These are phyloP conservation scores for Zopfia rhizophila DNA, from an alignment of 2,329 filamentous ascomycete genomes.

Conservation along the genomic window DNA sequence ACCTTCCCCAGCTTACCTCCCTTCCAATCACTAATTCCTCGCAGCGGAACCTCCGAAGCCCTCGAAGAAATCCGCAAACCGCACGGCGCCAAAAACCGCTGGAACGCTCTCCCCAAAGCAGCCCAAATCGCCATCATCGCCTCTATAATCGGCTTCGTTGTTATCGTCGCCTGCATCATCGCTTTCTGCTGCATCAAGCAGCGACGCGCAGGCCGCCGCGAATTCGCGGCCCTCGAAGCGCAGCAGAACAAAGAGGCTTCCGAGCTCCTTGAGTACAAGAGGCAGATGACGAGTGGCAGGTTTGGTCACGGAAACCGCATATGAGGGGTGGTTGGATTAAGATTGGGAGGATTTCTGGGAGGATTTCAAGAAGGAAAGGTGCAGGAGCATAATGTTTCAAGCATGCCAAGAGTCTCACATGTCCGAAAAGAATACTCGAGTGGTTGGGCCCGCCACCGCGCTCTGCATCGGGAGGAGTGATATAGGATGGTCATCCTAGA, in stretches of 20 bases:
- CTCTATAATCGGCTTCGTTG: slow-evolving; percentile 38
- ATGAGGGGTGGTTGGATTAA: slow-evolving; percentile 4
- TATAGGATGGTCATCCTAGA: no score
- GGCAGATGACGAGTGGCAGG: slow-evolving; percentile 19
- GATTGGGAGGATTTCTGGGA: slow-evolving; percentile 12
- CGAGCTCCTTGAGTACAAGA: slow-evolving; percentile 44
- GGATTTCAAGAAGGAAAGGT: not conserved
- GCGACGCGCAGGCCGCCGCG: slow-evolving; percentile 47
- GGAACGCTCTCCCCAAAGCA: slow-evolving; percentile 41
- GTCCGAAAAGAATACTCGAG: slow-evolving; percentile 14
- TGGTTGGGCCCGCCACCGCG: no score
- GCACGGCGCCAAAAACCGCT: slow-evolving; percentile 48
- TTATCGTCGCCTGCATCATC: slow-evolving; percentile 36
- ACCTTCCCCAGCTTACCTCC: not conserved
- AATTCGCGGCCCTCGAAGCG: slow-evolving; percentile 45
- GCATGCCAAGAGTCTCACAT: slow-evolving; percentile 16
- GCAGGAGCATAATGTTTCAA: slow-evolving; percentile 16
- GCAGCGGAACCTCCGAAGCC: slow-evolving; percentile 48
- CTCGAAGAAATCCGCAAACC: slow-evolving; percentile 48
- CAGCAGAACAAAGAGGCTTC: slow-evolving; percentile 49
- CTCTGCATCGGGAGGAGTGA: no score
- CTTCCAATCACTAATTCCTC: slow-evolving; percentile 19
- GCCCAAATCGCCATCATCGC: slow-evolving; percentile 50
- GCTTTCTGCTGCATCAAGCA: slow-evolving; percentile 53
- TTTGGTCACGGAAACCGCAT: slow-evolving; percentile 21